Evolutionary conservation across 2,329 filamentous ascomycete genomes (phyloP), one percentile per base, ranked within the genome.

Genomic region (Fusarium continuum): DNA sequence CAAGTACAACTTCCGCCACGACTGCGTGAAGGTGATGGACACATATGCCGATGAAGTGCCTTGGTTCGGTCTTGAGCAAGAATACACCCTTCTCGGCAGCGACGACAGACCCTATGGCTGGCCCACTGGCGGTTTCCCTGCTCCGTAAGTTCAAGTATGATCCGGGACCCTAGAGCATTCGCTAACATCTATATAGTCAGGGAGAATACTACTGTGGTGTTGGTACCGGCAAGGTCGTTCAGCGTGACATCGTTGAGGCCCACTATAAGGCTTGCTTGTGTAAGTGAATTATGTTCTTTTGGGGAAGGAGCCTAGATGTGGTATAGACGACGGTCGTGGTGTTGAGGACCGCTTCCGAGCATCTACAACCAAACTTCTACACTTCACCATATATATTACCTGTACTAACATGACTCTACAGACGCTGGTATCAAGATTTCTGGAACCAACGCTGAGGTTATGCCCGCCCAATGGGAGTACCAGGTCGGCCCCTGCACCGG

Each of bases 11-110:
- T 91, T 90, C 89, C 92, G 95, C 71, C 91, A 97, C 78, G 94
- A 98, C 75, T 91, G 89, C 74, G 87, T 87, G 75, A 90, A 95
- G 79, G 84, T 97, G 73, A 96, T 98, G 92, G 88, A 95, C 79
- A 85, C 88, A 64, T 88, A 97, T 79, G 88, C 88, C 77, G 83
- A 88, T 55, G 89, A 94, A 73, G 85, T 91, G 77, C 93, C 95
- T 75, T 98, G 94, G 95, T 99, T 98, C 80, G 95, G 95, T 80
- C 88, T 99, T 16, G 94, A 97, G 78, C 94, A 98, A 78, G 94
- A 98, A 80, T 98, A 98, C 86, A 98, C 78, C 8, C 72, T 80
- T 11, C 74, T 98, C 71, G 93, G 94, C 75, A 81, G 88, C 70
- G 87, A 89, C 71, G 91, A 93, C 79, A 90, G 92, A 81, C 95